These are phyloP conservation scores for Nothopassalora personata DNA, from an alignment of 2,329 filamentous ascomycete species.

Conservation along the genomic window DNA sequence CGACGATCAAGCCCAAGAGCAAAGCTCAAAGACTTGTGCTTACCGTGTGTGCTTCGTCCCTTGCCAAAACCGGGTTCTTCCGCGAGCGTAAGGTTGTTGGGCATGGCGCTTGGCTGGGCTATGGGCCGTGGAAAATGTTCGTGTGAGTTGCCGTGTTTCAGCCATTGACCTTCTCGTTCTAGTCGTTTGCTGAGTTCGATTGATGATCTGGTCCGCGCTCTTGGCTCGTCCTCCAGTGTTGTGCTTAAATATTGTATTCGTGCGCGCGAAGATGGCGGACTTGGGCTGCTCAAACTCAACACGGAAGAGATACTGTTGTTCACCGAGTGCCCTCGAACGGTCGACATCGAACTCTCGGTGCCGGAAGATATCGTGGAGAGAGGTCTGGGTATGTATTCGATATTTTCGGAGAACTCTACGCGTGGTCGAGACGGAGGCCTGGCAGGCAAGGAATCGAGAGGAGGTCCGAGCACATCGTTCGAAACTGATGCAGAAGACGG, in stretches of 20 bases:
- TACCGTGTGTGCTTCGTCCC: constrained; percentile 39
- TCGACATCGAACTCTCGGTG: constrained; percentile 68
- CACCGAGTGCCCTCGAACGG: constrained; percentile 65
- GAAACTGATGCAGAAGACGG: neutral
- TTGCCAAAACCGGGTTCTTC: constrained; percentile 3
- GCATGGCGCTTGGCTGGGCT: constrained; percentile 16
- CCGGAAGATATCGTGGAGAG: constrained; percentile 80
- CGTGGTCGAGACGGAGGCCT: constrained; percentile 52
- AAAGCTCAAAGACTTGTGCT: constrained; percentile 58
- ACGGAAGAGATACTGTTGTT: constrained; percentile 77
- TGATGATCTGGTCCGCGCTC: constrained; percentile 54
- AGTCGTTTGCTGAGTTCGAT: constrained; percentile 23
- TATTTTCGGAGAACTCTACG: constrained; percentile 77
- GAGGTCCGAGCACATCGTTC: neutral
- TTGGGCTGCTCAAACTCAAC: constrained; percentile 54
- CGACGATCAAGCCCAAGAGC: constrained; percentile 57
- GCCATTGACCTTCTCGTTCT: constrained; percentile 32
- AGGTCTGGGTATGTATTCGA: constrained; percentile 78
- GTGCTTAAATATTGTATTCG: constrained; percentile 36
- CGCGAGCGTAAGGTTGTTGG: constrained; percentile 14
- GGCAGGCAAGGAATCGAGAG: constrained; percentile 28
- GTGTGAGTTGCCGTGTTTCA: constrained; percentile 22
- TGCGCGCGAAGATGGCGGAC: constrained; percentile 41
- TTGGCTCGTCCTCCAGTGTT: constrained; percentile 39
- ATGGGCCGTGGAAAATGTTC: constrained; percentile 18